These are phyloP conservation scores for Samsoniella hepiali DNA, from an alignment of 2,329 filamentous ascomycete species.

Conservation along the genomic window DNA sequence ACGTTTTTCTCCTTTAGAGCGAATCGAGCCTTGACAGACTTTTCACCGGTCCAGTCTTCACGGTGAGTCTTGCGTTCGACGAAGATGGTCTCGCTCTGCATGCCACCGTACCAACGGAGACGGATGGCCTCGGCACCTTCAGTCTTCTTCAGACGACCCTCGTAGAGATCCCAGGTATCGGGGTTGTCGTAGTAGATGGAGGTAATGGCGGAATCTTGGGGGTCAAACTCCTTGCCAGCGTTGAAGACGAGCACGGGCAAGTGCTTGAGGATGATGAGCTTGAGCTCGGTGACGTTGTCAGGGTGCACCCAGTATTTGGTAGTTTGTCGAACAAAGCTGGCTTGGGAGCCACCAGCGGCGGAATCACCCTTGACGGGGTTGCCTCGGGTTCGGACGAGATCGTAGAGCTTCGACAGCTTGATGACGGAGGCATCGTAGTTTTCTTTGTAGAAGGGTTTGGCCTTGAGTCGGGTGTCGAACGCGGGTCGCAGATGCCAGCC, in stretches of 20 bases:
- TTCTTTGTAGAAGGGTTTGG: constrained; percentile 97
- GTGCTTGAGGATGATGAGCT: constrained; percentile 97
- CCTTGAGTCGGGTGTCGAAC: constrained; percentile 91
- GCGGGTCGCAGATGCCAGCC: constrained; percentile 89
- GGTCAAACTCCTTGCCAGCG: constrained; percentile 91
- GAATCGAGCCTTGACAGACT: constrained; percentile 97
- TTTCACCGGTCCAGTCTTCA: constrained; percentile 98
- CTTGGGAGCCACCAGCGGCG: constrained; percentile 84
- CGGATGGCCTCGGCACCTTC: constrained; percentile 97
- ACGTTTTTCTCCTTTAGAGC: constrained; percentile 96
- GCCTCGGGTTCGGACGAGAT: constrained; percentile 87
- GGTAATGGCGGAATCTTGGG: constrained; percentile 87
- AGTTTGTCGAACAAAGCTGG: constrained; percentile 93
- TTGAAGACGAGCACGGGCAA: constrained; percentile 97
- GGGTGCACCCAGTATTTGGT: constrained; percentile 99
- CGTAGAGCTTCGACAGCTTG: constrained; percentile 91
- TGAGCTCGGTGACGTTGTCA: constrained; percentile 96
- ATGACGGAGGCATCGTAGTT: constrained; percentile 97
- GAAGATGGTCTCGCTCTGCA: constrained; percentile 93
- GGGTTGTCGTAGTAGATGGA: constrained; percentile 99
- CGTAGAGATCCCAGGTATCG: constrained; percentile 89
- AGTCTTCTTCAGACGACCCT: constrained; percentile 93
- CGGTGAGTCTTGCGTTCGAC: constrained; percentile 97
- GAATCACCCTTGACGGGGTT: constrained; percentile 92
- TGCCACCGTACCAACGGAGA: constrained; percentile 94